Conservation (phyloP, 2,329 filamentous ascomycete species). For the Ophiocordyceps camponoti-floridani region DNA sequence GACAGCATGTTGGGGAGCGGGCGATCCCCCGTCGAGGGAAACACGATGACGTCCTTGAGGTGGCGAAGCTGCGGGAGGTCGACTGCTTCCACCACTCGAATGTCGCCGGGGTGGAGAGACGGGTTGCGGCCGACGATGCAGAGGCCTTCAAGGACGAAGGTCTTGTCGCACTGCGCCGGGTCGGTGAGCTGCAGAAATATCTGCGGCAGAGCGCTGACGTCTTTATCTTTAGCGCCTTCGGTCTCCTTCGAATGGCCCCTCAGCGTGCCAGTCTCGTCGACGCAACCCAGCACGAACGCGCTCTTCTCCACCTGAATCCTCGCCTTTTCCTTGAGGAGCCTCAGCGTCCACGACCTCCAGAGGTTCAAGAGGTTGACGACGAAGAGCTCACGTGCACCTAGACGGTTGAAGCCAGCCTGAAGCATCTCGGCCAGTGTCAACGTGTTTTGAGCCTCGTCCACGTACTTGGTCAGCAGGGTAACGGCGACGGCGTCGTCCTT, state of each 20-base stretch:
- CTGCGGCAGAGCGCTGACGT: conserved; percentile 47
- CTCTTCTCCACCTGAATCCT: conserved; percentile 67
- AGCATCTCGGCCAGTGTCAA: conserved; percentile 61
- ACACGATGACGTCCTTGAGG: conserved; percentile 70
- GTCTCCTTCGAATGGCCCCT: conserved; percentile 46
- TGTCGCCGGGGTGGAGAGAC: conserved; percentile 81
- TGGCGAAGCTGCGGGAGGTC: conserved; percentile 56
- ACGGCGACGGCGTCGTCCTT: conserved; percentile 44
- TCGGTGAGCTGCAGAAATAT: conserved; percentile 75
- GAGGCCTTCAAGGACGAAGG: conserved; percentile 52
- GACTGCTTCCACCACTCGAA: conserved; percentile 74
- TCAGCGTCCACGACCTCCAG: conserved; percentile 81
- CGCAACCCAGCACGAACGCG: conserved; percentile 73
- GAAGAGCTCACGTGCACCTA: conserved; percentile 53
- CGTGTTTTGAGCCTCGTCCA: conserved; percentile 75
- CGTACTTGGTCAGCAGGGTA: conserved; percentile 49
- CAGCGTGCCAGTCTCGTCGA: conserved; percentile 67
- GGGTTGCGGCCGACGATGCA: conserved; percentile 85
- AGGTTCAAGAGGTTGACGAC: conserved; percentile 59
- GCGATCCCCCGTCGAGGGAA: conserved; percentile 66
- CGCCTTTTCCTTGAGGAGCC: conserved; percentile 82
- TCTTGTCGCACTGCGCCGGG: conserved; percentile 30
- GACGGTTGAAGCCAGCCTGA: conserved; percentile 57
- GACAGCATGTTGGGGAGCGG: conserved; percentile 90
- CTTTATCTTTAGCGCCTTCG: conserved; percentile 20